Base-by-base conservation (phyloP, 257 asterid species). In the Forsythia suspensa region DNA sequence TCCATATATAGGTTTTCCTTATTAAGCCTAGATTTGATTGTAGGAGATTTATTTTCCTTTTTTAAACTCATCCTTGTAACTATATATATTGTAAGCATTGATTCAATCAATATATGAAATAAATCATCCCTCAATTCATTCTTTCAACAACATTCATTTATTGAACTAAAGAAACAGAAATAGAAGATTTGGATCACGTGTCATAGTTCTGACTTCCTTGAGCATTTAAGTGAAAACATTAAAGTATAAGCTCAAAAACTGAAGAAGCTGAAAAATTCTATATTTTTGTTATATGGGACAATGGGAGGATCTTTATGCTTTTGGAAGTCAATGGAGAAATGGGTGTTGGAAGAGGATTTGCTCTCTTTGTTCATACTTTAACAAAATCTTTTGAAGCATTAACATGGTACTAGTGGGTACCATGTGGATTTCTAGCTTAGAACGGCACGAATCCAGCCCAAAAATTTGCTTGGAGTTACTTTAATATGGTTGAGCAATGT, bases 121-220 rank as follows among this genome's bases (percentile, higher is more conserved):
- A n/a, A n/a, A n/a, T n/a, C n/a, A n/a, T n/a, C n/a, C n/a, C n/a
- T n/a, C n/a, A n/a, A n/a, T n/a, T n/a, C n/a, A n/a, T n/a, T n/a
- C n/a, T n/a, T n/a, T n/a, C n/a, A n/a, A n/a, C n/a, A n/a, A 52
- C 72, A 72, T 78, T 77, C 38, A 16, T 73, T 21, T 42, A 24
- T 72, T 36, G 55, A 48, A 43, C 77, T 86, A 43, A 59, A 80
- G 72, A 55, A 63, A 63, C 29, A 55, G 71, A 63, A 13, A 76
- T 5, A 41, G 52, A 21, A 48, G 21, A 29, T 55, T 57, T 21
- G 70, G 38, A 48, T 38, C 40, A 37, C 5, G 6, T 11, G 6
- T 63, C 43, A 24, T 75, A 7, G 29, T 40, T 63, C n/a, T 38
- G 5, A 37, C 57, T 21, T 42, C 20, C 55, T 5, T 72, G 61